These are phyloP conservation scores for Jacaranda copaia DNA, from an alignment of 257 asterid species.

Conservation along the genomic window DNA sequence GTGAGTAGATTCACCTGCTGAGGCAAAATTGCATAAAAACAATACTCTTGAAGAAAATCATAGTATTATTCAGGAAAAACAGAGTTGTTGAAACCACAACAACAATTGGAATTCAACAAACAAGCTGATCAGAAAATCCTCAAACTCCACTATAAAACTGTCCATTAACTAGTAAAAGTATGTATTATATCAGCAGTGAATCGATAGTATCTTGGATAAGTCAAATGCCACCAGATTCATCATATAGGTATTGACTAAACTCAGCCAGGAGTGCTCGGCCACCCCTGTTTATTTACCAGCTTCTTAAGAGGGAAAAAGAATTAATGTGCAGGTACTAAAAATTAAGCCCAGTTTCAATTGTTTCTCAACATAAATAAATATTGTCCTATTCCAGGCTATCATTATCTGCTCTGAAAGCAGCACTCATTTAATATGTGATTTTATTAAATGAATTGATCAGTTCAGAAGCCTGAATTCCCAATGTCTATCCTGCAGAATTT, in stretches of 20 bases:
- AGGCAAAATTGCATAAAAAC: background rate
- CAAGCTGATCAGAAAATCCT: no score
- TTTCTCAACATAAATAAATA: background rate
- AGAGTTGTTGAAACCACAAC: background rate
- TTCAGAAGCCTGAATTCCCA: no score
- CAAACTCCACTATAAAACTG: no score
- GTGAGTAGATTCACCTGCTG: slow-evolving; percentile 42
- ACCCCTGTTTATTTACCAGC: background rate
- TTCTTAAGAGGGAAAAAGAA: background rate
- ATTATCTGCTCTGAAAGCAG: background rate
- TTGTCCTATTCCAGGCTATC: no score
- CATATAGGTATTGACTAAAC: background rate
- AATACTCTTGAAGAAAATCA: background rate
- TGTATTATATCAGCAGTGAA: no score
- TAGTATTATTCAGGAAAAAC: background rate
- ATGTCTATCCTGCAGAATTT: background rate
- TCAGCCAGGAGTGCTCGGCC: background rate
- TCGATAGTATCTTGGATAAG: background rate
- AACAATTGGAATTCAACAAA: background rate
- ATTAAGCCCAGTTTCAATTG: slow-evolving; percentile 5
- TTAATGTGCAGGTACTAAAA: background rate
- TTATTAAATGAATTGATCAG: background rate
- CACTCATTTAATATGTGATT: background rate
- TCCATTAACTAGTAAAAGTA: no score
- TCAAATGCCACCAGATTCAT: background rate